Evolutionary conservation across 306 rosid genomes (phyloP).

Genomic region (Coriaria nepalensis): DNA sequence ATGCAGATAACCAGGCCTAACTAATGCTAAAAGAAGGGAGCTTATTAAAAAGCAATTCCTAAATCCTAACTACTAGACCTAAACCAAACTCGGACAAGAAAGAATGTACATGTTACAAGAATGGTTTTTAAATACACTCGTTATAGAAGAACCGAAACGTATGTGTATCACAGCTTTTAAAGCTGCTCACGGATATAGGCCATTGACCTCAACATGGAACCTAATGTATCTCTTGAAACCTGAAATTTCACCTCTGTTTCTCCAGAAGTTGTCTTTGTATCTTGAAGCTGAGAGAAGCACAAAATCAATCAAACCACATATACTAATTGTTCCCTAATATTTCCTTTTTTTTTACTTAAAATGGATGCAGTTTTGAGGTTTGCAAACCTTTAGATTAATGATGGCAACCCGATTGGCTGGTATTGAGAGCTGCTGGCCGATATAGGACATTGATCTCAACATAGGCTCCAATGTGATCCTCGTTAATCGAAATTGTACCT

Average conservation of each 20-base stretch:
- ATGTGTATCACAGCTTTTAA: conserved; percentile 23
- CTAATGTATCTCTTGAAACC: conserved; percentile 56
- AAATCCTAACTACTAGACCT: too few relatives aligned
- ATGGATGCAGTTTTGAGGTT: background rate
- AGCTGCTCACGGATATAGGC: conserved; percentile 59
- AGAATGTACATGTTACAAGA: too few relatives aligned
- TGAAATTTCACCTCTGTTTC: conserved; percentile 72
- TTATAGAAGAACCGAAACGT: too few relatives aligned
- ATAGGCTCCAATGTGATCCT: conserved; percentile 67
- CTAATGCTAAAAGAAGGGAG: too few relatives aligned
- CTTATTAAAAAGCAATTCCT: too few relatives aligned
- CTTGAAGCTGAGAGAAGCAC: conserved; percentile 47
- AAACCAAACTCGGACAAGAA: too few relatives aligned
- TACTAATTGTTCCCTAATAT: background rate
- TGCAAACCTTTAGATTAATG: conserved; percentile 56
- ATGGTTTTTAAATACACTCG: too few relatives aligned
- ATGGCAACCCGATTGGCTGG: conserved; percentile 67
- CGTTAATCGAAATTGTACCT: conserved; percentile 59
- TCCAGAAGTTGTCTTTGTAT: conserved; percentile 54
- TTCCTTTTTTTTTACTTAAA: background rate
- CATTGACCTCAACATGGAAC: conserved; percentile 66
- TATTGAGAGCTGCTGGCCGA: conserved; percentile 53
- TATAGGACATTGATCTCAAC: conserved; percentile 62
- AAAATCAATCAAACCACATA: background rate
- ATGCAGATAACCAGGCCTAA: too few relatives aligned